These are phyloP conservation scores for Candida morakotiae DNA, from an alignment of 805 yeast genomes.

Conservation along the genomic window DNA sequence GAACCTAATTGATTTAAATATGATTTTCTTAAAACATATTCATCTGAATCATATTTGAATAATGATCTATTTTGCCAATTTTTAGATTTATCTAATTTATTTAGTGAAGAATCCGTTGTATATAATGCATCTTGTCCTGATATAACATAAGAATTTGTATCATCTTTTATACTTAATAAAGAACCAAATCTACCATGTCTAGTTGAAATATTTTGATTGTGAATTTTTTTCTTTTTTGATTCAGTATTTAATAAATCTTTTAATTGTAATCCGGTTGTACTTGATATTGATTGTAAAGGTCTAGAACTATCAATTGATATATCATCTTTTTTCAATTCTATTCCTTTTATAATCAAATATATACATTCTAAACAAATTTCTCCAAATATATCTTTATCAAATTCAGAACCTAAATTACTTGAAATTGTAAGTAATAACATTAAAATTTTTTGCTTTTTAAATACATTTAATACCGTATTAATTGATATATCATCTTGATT, in stretches of 20 bases:
- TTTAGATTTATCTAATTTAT: conserved; percentile 63
- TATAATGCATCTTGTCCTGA: conserved; percentile 64
- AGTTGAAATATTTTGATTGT: conserved; percentile 51
- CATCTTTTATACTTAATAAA: conserved; percentile 63
- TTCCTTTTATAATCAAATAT: conserved; percentile 56
- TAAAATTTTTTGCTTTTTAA: conserved; percentile 68
- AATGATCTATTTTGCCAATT: conserved; percentile 51
- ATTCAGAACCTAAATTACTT: conserved; percentile 59
- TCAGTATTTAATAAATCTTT: conserved; percentile 59
- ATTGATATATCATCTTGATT: conserved; percentile 64
- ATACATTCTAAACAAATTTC: conserved; percentile 65
- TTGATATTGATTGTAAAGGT: conserved; percentile 8
- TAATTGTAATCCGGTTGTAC: conserved; percentile 39
- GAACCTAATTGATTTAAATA: conserved; percentile 27
- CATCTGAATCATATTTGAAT: conserved; percentile 40
- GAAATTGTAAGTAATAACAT: conserved; percentile 68
- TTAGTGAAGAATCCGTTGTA: conserved; percentile 49
- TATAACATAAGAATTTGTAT: conserved; percentile 56
- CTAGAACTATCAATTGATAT: conserved; percentile 6
- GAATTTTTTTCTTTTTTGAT: conserved; percentile 43
- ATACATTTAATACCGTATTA: conserved; percentile 52
- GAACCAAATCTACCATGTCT: conserved; percentile 94
- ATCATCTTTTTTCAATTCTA: conserved; percentile 30
- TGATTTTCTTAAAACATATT: conserved; percentile 19
- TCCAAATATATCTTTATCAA: conserved; percentile 58